Conservation (phyloP, 768 basidiomycete species). For the Gelatoporia subvermispora region DNA sequence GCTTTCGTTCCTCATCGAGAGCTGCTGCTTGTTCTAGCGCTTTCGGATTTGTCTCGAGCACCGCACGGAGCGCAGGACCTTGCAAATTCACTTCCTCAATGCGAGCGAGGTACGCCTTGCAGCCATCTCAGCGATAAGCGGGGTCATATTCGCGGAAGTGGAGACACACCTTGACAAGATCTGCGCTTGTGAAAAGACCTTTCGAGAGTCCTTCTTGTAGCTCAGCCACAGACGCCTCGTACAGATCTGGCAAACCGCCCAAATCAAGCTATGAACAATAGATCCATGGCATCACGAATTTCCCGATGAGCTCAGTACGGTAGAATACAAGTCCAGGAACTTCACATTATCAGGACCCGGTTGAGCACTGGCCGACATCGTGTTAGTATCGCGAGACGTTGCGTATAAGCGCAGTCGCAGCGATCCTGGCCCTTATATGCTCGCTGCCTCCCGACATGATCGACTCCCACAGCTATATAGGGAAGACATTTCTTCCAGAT, state of each 20-base stretch:
- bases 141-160: not conserved
- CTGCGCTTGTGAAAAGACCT: slow-evolving; percentile 51
- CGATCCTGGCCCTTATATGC: too few species aligned
- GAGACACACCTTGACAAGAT: slow-evolving; percentile 50
- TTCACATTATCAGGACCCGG: too few species aligned
- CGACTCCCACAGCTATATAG: too few species aligned
- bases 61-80: slow-evolving; percentile 51
- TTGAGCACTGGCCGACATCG: too few species aligned
- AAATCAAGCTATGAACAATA: too few species aligned
- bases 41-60: slow-evolving; percentile 52
- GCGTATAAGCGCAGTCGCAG: too few species aligned
- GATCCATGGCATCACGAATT: too few species aligned
- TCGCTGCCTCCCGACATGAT: too few species aligned
- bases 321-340: too few species aligned
- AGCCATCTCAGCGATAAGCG: not conserved
- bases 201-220: slow-evolving; percentile 47
- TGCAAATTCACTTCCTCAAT: slow-evolving; percentile 66
- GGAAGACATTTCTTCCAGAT: too few species aligned
- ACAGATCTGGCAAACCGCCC: slow-evolving; percentile 47
- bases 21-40: slow-evolving; percentile 48
- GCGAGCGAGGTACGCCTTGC: slow-evolving; percentile 58
- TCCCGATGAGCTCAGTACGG: too few species aligned
- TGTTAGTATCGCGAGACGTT: too few species aligned
- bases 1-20: slow-evolving; percentile 17
- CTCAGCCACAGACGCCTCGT: slow-evolving; percentile 54